These are phyloP conservation scores for Pseudocercospora fijiensis DNA, from an alignment of 2,329 filamentous ascomycete species.

Conservation along the genomic window DNA sequence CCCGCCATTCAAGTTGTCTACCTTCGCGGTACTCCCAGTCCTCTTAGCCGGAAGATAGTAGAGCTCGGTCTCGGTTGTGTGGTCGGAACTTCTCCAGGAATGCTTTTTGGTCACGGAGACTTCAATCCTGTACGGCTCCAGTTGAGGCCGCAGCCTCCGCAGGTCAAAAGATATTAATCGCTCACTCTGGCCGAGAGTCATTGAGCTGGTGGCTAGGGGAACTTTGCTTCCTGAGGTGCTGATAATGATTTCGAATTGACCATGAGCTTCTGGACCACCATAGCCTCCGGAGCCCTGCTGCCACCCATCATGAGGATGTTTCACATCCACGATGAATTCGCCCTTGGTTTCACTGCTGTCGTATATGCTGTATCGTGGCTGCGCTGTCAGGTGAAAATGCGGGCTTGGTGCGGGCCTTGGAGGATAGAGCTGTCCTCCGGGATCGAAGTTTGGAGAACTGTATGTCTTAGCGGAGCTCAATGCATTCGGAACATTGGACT, in stretches of 20 bases:
- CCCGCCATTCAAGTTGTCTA: slow-evolving; percentile 51
- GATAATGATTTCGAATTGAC: slow-evolving; percentile 24
- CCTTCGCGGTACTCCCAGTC: slow-evolving; percentile 48
- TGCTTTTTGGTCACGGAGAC: slow-evolving; percentile 30
- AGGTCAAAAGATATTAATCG: slow-evolving; percentile 41
- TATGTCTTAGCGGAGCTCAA: not conserved
- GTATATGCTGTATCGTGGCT: slow-evolving; percentile 52
- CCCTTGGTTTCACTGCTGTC: slow-evolving; percentile 43
- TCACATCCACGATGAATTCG: slow-evolving; percentile 47
- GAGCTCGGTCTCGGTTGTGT: slow-evolving; percentile 41
- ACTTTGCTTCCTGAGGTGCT: slow-evolving; percentile 10
- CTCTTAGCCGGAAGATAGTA: slow-evolving; percentile 46
- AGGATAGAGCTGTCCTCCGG: slow-evolving; percentile 48
- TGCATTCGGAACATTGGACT: not conserved
- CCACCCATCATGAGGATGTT: slow-evolving; percentile 37
- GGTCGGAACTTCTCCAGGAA: slow-evolving; percentile 20
- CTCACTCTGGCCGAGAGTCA: not conserved
- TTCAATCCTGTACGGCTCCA: slow-evolving; percentile 42
- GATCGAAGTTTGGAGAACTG: slow-evolving; percentile 50
- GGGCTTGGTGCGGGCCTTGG: slow-evolving; percentile 41
- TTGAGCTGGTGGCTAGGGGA: not conserved
- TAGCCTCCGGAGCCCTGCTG: slow-evolving; percentile 30
- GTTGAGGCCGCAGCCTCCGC: slow-evolving; percentile 25
- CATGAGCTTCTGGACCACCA: not conserved
- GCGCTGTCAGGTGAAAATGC: slow-evolving; percentile 47